Base-by-base conservation (phyloP, 371 early-diverging fungal genomes). In the Rhizopus delemar region DNA sequence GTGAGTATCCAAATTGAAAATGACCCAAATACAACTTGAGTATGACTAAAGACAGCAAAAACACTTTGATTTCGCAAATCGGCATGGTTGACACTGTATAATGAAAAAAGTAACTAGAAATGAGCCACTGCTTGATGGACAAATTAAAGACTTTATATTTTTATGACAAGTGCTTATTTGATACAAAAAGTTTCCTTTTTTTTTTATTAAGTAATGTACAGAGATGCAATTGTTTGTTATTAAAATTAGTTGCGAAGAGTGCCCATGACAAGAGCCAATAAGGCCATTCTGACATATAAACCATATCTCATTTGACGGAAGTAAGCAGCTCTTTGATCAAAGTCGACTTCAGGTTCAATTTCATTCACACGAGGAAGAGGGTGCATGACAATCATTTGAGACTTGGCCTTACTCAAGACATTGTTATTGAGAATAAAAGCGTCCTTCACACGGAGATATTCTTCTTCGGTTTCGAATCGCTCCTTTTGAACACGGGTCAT, bases 301-400 rank as follows among this genome's bases (percentile, higher is more conserved):
- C 94, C 98, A 75, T 97, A 95, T 48, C 89, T 85, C 96, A 97
- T 96, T 74, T 97, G 97, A 58, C 98, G 83, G 83, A 98, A 98
- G 79, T 98, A 98, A 15, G 95, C 96, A 32, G 98, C 96, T 45
- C 98, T 85, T 71, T 89, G 95, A 67, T 97, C 97, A 64, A 93
- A 93, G 70, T 97, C 98, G 41, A 98, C 96, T 71, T 96, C 97
- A 46, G 91, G 92, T 57, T 92, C 93, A 65, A 98, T 96, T 79
- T 97, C 97, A 39, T 91, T 88, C 33, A 97, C 90, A 64, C 98
- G 86, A 12, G 98, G 98, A 64, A 97, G 77, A 63, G 98, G 97
- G 85, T 97, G 98, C 95, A 97, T 93, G 48, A 97, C 93, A 70
- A 96, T 91, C 97, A 97, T 96, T 69, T 93, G 90, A 35, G 90